A percentile compares a stretch with the other conserved stretches of the same genome.
These are phyloP conservation scores for Capsicum baccatum DNA, from an alignment of 257 asterid species.

Conservation along the genomic window DNA sequence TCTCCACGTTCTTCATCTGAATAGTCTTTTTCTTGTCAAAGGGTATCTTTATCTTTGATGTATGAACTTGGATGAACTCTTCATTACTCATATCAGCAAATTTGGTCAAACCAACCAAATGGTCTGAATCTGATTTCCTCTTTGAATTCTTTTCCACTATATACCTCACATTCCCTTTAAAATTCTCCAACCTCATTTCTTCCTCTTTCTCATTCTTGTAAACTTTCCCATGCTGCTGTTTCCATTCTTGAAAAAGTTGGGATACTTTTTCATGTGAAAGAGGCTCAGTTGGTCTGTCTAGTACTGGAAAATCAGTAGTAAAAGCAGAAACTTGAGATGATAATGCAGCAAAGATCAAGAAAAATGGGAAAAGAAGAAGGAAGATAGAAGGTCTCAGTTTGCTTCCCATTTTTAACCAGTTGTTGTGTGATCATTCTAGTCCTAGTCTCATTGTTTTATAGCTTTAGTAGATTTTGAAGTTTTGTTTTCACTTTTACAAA, in stretches of 20 bases:
- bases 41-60: conserved; percentile 19
- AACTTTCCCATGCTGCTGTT: conserved; percentile 37
- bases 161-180: conserved; percentile 38
- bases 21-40: neutral
- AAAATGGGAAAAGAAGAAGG: neutral
- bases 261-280: conserved; percentile 31
- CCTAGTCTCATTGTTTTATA: neutral
- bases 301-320: conserved; percentile 24
- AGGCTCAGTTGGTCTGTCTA: conserved; percentile 5
- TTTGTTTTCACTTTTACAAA: too few relatives aligned
- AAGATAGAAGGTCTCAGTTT: neutral
- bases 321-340: conserved; percentile 26
- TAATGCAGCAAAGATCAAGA: conserved; percentile 21
- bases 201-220: conserved; percentile 36
- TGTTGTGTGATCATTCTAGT: neutral
- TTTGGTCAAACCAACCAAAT: conserved; percentile 39
- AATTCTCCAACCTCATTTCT: conserved; percentile 35
- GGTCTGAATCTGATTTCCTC: conserved; percentile 20
- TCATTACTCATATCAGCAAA: conserved; percentile 47
- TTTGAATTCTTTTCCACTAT: conserved; percentile 34
- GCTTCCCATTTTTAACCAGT: conserved; percentile 15
- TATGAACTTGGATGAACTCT: conserved; percentile 37
- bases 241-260: conserved; percentile 42
- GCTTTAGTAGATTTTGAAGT: neutral
- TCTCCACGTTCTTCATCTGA: neutral